Base-by-base conservation (phyloP, 1,284 basidiomycete genomes). In the Waitea zeae region DNA sequence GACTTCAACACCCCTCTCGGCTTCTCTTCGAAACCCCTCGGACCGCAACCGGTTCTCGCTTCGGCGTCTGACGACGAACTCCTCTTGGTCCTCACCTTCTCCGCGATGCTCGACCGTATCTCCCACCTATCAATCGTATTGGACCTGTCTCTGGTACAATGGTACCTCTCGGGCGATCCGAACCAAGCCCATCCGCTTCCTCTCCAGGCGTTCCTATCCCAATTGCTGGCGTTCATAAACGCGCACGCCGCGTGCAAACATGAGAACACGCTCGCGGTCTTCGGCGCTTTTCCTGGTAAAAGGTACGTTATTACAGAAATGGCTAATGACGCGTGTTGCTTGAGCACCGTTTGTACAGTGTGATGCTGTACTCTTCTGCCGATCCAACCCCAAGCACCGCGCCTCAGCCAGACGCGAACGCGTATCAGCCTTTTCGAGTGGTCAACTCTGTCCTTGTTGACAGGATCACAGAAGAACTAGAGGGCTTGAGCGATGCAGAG, bases 181-280 rank as follows among this genome's bases (percentile, higher is more conserved):
- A 49, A 53, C 24, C 65, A 65, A 37, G 40, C 56, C 0, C 53
- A 65, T 39, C 64, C 76, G 1, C 55, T 89, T 9, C 52, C 71
- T 0, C 61, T 90, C 17, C 51, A 64, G 17, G 49, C 65, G 2
- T 89, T 89, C 53, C 59, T 89, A 34, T 70, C 78, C 1, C 80
- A 87, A 44, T 62, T 95, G 11, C 69, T 95, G 39, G 79, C 87
- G 15, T 95, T 96, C 47, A 61, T 93, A 44, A 97, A 98, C 47
- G 74, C 89, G 1, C 90, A 97, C 56, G 69, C 93, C 39, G 89
- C 90, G 0, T 70, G 78, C 44, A 74, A 81, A 42, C 82, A 92
- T 58, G 88, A 92, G 47, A 99, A 97, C 51, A 75, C 82, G 4
- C 62, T 97, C 12, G 83, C 89, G 3, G 80, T 97, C 30, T 95